Percentiles rank a stretch among this genome's conserved stretches.
Evolutionary conservation across 805 yeast genomes (phyloP).

Genomic region (Kuraishia ogatae): DNA sequence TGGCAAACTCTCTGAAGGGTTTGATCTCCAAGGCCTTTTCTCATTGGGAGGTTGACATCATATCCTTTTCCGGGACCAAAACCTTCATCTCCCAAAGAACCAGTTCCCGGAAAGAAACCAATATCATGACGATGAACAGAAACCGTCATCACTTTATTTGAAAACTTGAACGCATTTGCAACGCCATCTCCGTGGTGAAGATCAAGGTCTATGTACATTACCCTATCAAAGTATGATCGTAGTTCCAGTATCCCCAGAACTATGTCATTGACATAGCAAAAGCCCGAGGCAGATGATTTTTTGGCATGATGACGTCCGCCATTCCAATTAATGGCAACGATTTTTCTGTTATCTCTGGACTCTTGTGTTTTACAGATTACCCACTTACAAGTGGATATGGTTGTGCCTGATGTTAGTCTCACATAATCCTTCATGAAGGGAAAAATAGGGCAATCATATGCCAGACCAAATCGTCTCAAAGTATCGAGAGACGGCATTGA

Average conservation of each 20-base stretch:
- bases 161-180: slow-evolving; percentile 49
- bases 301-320: slow-evolving; percentile 75
- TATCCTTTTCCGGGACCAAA: slow-evolving; percentile 27
- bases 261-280: slow-evolving; percentile 67
- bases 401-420: slow-evolving; percentile 43
- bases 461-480: slow-evolving; percentile 6
- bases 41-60: slow-evolving; percentile 46
- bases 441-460: slow-evolving; percentile 59
- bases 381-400: slow-evolving; percentile 38
- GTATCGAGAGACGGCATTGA: slow-evolving; percentile 3
- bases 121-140: slow-evolving; percentile 56
- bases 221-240: slow-evolving; percentile 32
- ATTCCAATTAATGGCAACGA: slow-evolving; percentile 57
- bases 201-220: slow-evolving; percentile 64
- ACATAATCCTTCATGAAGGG: slow-evolving; percentile 44
- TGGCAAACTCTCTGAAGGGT: slow-evolving; percentile 27
- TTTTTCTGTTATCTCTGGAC: slow-evolving; percentile 10
- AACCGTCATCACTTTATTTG: slow-evolving; percentile 47
- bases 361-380: slow-evolving; percentile 10
- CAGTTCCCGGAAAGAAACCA: slow-evolving; percentile 74
- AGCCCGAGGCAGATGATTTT: slow-evolving; percentile 51
- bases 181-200: slow-evolving; percentile 82
- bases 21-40: slow-evolving; percentile 45
- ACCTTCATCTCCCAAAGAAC: slow-evolving; percentile 30
- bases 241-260: slow-evolving; percentile 46